Percentiles rank a stretch among this genome's conserved stretches.
These are phyloP conservation scores for Przewalskia tangutica DNA, from an alignment of 257 asterid genomes.

Conservation along the genomic window DNA sequence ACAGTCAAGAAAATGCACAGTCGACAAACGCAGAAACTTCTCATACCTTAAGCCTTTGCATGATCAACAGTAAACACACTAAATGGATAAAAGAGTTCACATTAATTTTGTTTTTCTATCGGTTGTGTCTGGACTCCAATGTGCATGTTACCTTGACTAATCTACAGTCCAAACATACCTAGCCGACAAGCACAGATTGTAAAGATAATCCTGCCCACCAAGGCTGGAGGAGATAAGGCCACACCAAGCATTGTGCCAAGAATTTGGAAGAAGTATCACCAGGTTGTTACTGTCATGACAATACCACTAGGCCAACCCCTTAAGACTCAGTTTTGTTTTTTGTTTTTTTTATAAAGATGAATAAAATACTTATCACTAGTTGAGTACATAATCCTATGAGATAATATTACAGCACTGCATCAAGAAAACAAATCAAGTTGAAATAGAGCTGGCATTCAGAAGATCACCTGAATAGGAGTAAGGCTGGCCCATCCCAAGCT, in stretches of 20 bases:
- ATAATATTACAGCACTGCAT: background rate
- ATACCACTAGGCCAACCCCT: background rate
- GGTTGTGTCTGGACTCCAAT: background rate
- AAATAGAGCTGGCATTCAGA: slow-evolving; percentile 18
- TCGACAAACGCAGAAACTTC: background rate
- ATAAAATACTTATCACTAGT: background rate
- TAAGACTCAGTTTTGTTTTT: background rate
- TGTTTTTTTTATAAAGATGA: background rate
- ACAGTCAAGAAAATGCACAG: background rate
- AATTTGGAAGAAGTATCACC: background rate
- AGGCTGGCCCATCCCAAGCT: slow-evolving; percentile 99
- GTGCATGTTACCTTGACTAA: background rate
- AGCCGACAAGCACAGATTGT: background rate
- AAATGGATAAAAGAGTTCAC: background rate
- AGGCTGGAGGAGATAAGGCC: background rate
- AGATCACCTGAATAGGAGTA: slow-evolving; percentile 86
- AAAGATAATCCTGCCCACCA: background rate
- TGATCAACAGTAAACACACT: background rate
- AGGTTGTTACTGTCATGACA: background rate
- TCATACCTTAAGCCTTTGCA: background rate
- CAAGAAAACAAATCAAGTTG: background rate
- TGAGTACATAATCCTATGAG: background rate
- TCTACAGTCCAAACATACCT: background rate
- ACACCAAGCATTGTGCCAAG: background rate
- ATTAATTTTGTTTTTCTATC: background rate